Base-by-base conservation (phyloP, 78 protist species). In the Capsaspora owczarzaki region DNA sequence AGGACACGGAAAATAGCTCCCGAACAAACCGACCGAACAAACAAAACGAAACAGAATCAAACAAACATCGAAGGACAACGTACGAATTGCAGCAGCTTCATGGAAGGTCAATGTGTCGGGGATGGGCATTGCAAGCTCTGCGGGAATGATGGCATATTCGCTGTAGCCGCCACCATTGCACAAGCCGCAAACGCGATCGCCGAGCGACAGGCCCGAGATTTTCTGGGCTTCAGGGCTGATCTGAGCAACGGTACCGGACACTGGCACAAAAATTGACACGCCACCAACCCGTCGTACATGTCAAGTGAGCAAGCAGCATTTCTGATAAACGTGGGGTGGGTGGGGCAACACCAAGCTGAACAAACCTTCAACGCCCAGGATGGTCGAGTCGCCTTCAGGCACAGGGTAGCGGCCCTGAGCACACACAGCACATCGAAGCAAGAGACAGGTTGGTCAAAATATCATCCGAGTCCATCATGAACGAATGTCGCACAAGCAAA, bases 161-260 rank as follows among this genome's bases (percentile, higher is more conserved):
- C 79, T 81, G 31, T 83, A 83, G 33, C 87, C 87, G 27, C 87
- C 87, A 19, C 87, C 87, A 2, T 31, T 0, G 33, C 61, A 53
- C 6, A 83, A 77, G 53, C 53, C 79, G 81, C 72, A 63, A 37
- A 75, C 86, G 8, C 10, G 2, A 41, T 74, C 80, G 19, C 86
- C 86, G 46, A 40, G 78, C 44, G 3, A 1, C 35, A 53, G 29
- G 22, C 27, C 20, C 16, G 4, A 35, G 40, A n/a, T n/a, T n/a
- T 10, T 44, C 44, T 2, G 10, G 69, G 40, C 71, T n/a, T 71
- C 33, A 14, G 29, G 44, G 2, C 1, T 12, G 4, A 23, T 33
- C 70, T 42, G 49, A 8, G 63, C 86, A n/a, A 82, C 79, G 38
- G 41, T 37, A 8, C 81, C 86, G 6, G 14, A 47, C 14, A n/a